A percentile compares a stretch with the other conserved stretches of the same genome.
Evolutionary conservation across 1,284 basidiomycete species (phyloP).

Genomic region (Coniferiporia sulphurascens): DNA sequence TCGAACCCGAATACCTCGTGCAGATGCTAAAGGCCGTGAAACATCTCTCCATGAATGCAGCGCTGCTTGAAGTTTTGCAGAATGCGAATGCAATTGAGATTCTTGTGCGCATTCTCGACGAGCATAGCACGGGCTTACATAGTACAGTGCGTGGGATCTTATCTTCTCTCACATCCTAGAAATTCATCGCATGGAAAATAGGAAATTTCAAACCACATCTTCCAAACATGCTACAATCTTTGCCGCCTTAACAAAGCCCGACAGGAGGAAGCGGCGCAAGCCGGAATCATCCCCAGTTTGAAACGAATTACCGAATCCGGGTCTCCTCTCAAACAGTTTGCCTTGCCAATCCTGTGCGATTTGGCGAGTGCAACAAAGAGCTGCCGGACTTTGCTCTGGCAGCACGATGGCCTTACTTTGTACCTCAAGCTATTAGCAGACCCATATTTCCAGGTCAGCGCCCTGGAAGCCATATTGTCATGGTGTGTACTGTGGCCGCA

Average conservation of each 20-base stretch:
- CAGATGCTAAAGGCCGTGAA: slow-evolving; percentile 93
- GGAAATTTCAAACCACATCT: slow-evolving; percentile 92
- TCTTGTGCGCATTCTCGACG: slow-evolving; percentile 78
- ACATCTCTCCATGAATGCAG: slow-evolving; percentile 90
- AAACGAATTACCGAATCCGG: slow-evolving; percentile 82
- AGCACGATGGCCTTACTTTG: slow-evolving; percentile 77
- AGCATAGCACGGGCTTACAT: slow-evolving; percentile 74
- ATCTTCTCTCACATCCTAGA: neutral
- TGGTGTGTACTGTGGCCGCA: slow-evolving; percentile 54
- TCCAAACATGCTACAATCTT: slow-evolving; percentile 93
- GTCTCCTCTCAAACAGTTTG: slow-evolving; percentile 94
- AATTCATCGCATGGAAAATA: slow-evolving; percentile 29
- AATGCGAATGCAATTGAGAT: slow-evolving; percentile 95
- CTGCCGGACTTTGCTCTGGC: slow-evolving; percentile 83
- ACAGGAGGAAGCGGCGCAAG: slow-evolving; percentile 95
- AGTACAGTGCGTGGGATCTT: slow-evolving; percentile 59
- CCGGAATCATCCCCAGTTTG: slow-evolving; percentile 89
- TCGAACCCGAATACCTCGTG: slow-evolving; percentile 82
- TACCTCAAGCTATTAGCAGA: slow-evolving; percentile 86
- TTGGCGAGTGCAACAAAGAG: slow-evolving; percentile 91
- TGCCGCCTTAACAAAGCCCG: slow-evolving; percentile 90
- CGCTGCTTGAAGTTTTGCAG: slow-evolving; percentile 87
- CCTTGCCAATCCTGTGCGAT: slow-evolving; percentile 93
- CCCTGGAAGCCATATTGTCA: slow-evolving; percentile 84
- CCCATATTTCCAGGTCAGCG: slow-evolving; percentile 94